Base-by-base conservation (phyloP, 2,329 filamentous ascomycete genomes). In the Aspergillus niger region DNA sequence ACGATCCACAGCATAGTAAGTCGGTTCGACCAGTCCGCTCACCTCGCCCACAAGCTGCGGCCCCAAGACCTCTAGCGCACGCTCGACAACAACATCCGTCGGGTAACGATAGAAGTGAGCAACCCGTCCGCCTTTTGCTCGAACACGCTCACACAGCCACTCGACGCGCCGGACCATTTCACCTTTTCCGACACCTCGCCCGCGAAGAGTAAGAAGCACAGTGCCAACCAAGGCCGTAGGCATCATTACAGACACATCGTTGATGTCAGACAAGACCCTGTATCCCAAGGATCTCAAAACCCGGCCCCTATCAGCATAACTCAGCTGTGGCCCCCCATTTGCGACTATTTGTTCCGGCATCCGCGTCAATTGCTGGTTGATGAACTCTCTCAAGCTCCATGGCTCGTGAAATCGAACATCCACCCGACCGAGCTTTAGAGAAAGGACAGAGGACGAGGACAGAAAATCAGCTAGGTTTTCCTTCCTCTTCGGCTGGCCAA, bases 341-440 rank as follows among this genome's bases (percentile, higher is more conserved):
- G 76, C 41, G 71, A 73, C 61, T 69, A 74, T 68, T 24, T 65
- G 62, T 1, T 79, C 76, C 1, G 86, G 82, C 15, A 86, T 76
- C 52, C 86, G 83, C 1, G 82, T 80, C 41, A 91, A 81, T 72
- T 98, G 92, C 55, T 91, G 86, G 55, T 89, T 84, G 50, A 99
- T 86, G 73, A 96, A 99, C 8, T 85, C 84, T 15, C 90, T 84
- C 52, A 99, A 75, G 70, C 92, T 97, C 95, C 95, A 99, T 0
- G 95, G 94, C 73, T 98, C 90, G 70, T 98, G 92, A 76, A 99
- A 99, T 22, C 95, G 88, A 58, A 98, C 92, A 74, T 99, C 95
- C 0, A 99, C 93, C 22, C 95, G 85, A 1, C 95, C 95, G 3
- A 99, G 84, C 65, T 92, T 91, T 20, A 98, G 80, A 0, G 92